These are phyloP conservation scores for Senna tora DNA, from an alignment of 306 rosid species.

Conservation along the genomic window DNA sequence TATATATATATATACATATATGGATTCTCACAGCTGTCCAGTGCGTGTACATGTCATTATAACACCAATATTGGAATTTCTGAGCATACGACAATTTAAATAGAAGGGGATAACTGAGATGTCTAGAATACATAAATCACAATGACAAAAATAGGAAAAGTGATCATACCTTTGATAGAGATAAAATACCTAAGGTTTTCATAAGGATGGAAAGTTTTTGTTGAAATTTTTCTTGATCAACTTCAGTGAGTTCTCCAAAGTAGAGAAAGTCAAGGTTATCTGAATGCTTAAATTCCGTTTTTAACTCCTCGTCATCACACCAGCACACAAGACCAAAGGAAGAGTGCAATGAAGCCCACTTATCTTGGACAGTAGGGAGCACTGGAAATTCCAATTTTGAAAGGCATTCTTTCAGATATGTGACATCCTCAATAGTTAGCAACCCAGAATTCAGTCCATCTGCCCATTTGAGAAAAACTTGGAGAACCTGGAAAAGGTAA, in stretches of 20 bases:
- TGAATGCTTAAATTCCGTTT: constrained; percentile 68
- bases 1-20: not conserved
- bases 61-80: constrained; percentile 1
- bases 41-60: not conserved
- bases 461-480: constrained; percentile 78
- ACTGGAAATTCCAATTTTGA: constrained; percentile 56
- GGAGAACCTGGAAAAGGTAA: constrained; percentile 67
- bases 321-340: constrained; percentile 85
- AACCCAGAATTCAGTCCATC: constrained; percentile 72
- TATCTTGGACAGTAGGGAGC: constrained; percentile 90
- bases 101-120: not conserved
- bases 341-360: constrained; percentile 92
- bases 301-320: constrained; percentile 72
- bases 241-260: constrained; percentile 60
- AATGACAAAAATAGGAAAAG: constrained; percentile 18
- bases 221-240: constrained; percentile 50
- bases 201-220: constrained; percentile 61
- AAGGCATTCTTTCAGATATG: constrained; percentile 70
- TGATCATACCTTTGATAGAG: constrained; percentile 82
- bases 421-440: constrained; percentile 58
- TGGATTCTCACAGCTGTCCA: not conserved
- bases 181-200: constrained; percentile 79
- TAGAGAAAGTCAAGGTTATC: constrained; percentile 67
- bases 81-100: not conserved
- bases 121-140: constrained; percentile 18